Conservation (phyloP, 2,329 filamentous ascomycete genomes). For the Apiospora sp. region DNA sequence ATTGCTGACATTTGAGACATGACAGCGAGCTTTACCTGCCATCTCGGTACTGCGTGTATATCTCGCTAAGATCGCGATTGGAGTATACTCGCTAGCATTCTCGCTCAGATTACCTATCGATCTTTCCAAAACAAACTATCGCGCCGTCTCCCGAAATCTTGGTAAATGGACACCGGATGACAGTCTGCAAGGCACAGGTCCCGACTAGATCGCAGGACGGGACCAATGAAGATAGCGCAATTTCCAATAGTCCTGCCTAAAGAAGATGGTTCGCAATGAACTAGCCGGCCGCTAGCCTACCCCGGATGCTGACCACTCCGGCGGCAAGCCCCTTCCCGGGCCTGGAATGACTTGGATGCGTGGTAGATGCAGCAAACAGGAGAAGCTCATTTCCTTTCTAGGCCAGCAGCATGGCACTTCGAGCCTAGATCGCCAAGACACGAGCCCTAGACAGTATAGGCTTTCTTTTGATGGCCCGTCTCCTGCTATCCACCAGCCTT, state of each 20-base stretch:
- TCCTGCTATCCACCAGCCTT: background rate
- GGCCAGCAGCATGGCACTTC: background rate
- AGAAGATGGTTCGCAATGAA: background rate
- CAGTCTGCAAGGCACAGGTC: constrained; percentile 7
- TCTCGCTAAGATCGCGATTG: background rate
- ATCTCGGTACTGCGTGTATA: background rate
- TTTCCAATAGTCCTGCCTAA: constrained; percentile 8
- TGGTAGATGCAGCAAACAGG: background rate
- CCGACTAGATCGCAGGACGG: background rate
- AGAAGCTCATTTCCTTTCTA: constrained; percentile 12
- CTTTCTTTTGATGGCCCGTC: background rate
- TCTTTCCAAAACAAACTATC: background rate
- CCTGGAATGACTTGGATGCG: background rate
- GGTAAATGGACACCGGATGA: background rate
- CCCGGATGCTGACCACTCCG: constrained; percentile 17
- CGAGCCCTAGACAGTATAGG: background rate
- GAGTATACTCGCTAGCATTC: background rate
- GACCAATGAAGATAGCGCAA: background rate
- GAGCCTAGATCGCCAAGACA: constrained; percentile 4
- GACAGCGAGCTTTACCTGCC: background rate
- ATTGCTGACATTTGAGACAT: constrained; percentile 10
- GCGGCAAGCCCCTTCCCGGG: constrained; percentile 10
- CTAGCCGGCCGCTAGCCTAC: constrained; percentile 8
- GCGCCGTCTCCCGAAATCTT: background rate
- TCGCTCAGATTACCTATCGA: background rate